Evolutionary conservation across 257 asterid species (phyloP).

Genomic region (Haberlea rhodopensis): DNA sequence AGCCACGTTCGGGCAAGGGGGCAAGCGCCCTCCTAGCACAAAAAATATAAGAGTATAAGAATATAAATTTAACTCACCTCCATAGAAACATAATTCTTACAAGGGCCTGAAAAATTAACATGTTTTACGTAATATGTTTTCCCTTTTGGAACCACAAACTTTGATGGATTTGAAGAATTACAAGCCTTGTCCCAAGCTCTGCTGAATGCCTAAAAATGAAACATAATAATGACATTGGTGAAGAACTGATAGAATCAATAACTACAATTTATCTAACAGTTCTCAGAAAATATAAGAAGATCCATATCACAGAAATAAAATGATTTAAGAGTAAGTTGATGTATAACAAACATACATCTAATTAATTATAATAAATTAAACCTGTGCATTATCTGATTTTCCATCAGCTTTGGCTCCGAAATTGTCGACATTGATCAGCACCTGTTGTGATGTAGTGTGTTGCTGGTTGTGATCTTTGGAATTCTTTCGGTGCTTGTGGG

Average conservation of each 20-base stretch:
- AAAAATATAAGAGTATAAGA: too few species aligned
- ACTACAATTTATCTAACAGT: slow-evolving; percentile 24
- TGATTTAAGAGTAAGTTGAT: too few species aligned
- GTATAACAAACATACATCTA: too few species aligned
- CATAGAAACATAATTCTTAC: slow-evolving; percentile 47
- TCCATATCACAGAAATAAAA: background rate
- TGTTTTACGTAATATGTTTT: slow-evolving; percentile 63
- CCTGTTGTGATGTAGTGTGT: background rate
- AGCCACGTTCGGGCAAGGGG: too few species aligned
- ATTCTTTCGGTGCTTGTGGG: background rate
- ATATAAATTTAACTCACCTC: too few species aligned
- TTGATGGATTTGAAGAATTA: slow-evolving; percentile 33
- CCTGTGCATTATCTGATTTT: slow-evolving; percentile 62
- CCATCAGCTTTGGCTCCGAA: slow-evolving; percentile 82
- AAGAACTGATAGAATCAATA: slow-evolving; percentile 16
- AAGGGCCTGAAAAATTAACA: slow-evolving; percentile 63
- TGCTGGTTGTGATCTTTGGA: background rate
- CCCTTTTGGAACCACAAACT: slow-evolving; percentile 49
- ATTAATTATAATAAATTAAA: too few species aligned
- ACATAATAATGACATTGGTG: background rate
- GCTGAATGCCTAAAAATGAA: slow-evolving; percentile 55
- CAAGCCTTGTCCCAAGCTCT: slow-evolving; percentile 76
- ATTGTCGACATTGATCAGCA: slow-evolving; percentile 41
- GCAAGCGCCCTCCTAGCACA: too few species aligned
- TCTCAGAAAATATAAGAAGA: background rate